Percentiles rank a stretch among this genome's conserved stretches.
Conservation (phyloP, 2,329 filamentous ascomycete species). For the Whalleya microplaca region DNA sequence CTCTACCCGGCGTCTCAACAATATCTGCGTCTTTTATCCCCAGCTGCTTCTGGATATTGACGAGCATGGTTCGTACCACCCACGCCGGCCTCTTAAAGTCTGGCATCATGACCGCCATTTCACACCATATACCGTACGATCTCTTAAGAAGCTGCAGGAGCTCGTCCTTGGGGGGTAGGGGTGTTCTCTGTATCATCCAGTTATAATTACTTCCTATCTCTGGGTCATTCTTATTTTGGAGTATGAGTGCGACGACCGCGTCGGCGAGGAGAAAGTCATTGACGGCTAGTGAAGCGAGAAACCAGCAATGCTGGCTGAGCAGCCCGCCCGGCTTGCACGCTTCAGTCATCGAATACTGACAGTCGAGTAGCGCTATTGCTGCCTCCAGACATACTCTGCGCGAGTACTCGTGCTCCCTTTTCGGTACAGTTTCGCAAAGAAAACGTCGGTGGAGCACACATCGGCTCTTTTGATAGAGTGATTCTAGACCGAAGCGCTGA, state of each 20-base stretch:
- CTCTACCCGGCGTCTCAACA: neutral
- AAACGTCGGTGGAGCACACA: constrained; percentile 61
- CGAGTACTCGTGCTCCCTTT: constrained; percentile 55
- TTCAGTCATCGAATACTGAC: constrained; percentile 52
- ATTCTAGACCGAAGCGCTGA: constrained; percentile 56
- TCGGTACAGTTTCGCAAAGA: constrained; percentile 47
- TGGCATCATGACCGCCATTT: constrained; percentile 40
- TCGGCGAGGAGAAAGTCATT: constrained; percentile 66
- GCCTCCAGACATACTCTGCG: constrained; percentile 54
- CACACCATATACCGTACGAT: constrained; percentile 50
- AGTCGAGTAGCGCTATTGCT: constrained; percentile 51
- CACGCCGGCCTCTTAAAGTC: constrained; percentile 52
- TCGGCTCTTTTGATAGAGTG: constrained; percentile 58
- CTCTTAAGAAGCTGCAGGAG: constrained; percentile 46
- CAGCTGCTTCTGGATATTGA: constrained; percentile 41
- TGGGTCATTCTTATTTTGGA: constrained; percentile 47
- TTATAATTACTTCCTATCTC: constrained; percentile 39
- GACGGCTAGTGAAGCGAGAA: constrained; percentile 58
- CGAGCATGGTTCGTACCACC: constrained; percentile 50
- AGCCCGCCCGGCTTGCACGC: constrained; percentile 57
- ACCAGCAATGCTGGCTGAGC: constrained; percentile 57
- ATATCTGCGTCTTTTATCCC: constrained; percentile 12
- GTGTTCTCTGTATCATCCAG: constrained; percentile 40
- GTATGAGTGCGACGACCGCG: constrained; percentile 61
- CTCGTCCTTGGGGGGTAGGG: constrained; percentile 42